Evolutionary conservation across 257 asterid genomes (phyloP), one percentile per base, ranked within the genome.

Genomic region (Solanum ossicruentum): DNA sequence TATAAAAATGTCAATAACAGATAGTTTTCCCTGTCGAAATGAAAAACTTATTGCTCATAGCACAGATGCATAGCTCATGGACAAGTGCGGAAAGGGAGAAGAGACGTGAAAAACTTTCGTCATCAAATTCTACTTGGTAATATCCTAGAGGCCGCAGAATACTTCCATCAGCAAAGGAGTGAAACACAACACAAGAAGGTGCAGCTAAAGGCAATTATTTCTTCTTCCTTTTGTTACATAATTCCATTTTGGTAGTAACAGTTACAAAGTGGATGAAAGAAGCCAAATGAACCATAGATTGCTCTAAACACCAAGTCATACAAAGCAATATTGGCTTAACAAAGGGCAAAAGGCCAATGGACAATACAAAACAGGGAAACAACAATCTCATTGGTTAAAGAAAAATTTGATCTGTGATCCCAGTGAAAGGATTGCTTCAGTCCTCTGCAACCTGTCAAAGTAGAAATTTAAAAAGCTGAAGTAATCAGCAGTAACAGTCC

Each of bases 401-500:
- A 66, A 82, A 49, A 49, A 11, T 0, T 39, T 12, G 21, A 55
- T 18, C 7, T 60, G 66, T 26, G 21, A 79, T 83, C 83, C 63
- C 60, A 51, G 80, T 61, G 81, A 54, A 49, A 17, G 71, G 83
- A 84, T 47, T 21, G 72, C 78, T 85, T 87, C 88, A 89, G 67
- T 89, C 90, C 32, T 87, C 91, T 39, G 21, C 90, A 45, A 56
- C 92, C 95, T 92, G 92, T 90, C 86, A 39, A 55, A 57, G 52
- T 84, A 13, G 58, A 26, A 80, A 72, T 54, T 3, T 32, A 11
- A 47, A 12, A 77, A 77, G 65, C 10, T 26, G 26, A 75, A 51
- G 65, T 77, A 26, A 26, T 26, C 17, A 77, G 43, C 2, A 51
- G 16, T 2, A 26, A 18, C 17, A 20, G 28, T 15, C 1, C 17